A percentile compares a stretch with the other conserved stretches of the same genome.
Evolutionary conservation across 177 flowering plant genomes (phyloP).

Genomic region (Vitis hybrid): DNA sequence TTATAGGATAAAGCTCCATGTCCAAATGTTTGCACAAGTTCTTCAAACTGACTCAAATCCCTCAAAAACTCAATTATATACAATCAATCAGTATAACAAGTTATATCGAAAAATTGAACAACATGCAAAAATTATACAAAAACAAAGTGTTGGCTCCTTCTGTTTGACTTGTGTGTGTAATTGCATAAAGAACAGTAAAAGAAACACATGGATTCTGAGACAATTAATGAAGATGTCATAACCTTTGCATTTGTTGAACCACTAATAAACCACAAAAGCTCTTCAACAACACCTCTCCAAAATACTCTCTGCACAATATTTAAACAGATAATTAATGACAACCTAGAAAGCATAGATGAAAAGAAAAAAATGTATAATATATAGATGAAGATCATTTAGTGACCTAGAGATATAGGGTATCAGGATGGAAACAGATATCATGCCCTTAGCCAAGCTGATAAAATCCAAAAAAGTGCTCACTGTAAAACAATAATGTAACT

Average conservation of each 20-base stretch:
- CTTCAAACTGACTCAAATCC: too few relatives aligned
- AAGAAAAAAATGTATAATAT: neutral
- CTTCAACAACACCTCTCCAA: conserved; percentile 85
- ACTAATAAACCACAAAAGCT: conserved; percentile 79
- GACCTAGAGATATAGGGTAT: neutral
- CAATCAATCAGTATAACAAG: too few relatives aligned
- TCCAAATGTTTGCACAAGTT: too few relatives aligned
- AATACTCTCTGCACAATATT: conserved; percentile 51
- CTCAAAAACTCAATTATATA: too few relatives aligned
- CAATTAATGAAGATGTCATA: neutral
- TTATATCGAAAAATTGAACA: too few relatives aligned
- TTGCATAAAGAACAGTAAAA: neutral
- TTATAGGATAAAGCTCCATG: too few relatives aligned
- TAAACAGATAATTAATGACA: neutral
- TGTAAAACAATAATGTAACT: neutral
- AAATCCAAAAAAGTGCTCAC: too few relatives aligned
- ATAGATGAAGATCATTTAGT: neutral
- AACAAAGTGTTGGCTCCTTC: too few relatives aligned
- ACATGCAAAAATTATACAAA: too few relatives aligned
- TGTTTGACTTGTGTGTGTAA: too few relatives aligned
- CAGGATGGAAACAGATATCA: neutral
- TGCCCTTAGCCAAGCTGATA: neutral
- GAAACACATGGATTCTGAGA: neutral
- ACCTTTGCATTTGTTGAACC: conserved; percentile 86
- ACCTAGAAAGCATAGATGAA: neutral